Evolutionary conservation across 148 eudicot genomes (phyloP), one percentile per base, ranked within the genome.

Genomic region (Chenopodium quinoa): DNA sequence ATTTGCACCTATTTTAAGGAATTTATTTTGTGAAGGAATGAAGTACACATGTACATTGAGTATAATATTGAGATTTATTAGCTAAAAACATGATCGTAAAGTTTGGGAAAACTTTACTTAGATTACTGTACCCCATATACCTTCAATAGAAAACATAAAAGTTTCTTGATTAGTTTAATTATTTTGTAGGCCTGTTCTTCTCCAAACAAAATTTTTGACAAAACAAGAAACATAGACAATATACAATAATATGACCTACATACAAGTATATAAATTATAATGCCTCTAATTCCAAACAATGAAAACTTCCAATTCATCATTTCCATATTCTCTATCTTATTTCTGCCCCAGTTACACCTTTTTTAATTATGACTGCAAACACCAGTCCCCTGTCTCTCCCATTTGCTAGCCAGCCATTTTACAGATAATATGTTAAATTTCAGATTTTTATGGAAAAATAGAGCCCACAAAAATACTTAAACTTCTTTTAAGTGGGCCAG

Each of bases 331-430:
- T 44, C 31, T 19, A 34, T 40, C 50, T 19, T 23, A 34, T 37
- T 71, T 34, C 48, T 34, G 20, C 10, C 20, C 5, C 25, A 10
- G 37, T 40, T 22, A 52, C n/a, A 22, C 17, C 48, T 40, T 31
- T 16, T 54, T 27, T 31, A 14, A 75, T 54, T 52, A 7, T 27
- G n/a, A 54, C 66, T 62, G 66, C 66, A 62, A 47, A 19, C n/a
- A 52, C 6, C 67, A 50, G 65, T 69, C 54, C 54, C 34, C 70
- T 56, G 62, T 56, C 47, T 78, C 31, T 79, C 29, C 50, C 65
- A 52, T 69, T 78, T 78, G 74, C 32, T 54, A 79, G 48, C 75
- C 66, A 79, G 37, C 40, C 50, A 78, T 71, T 67, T 52, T 54
- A 56, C 65, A 52, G 64, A 27, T 68, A 23, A 27, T 68, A 23